A percentile compares a stretch with the other conserved stretches of the same genome.
phyloP scores from a whole-genome alignment of 306 rosid species.

The Alnus rubra region DNA sequence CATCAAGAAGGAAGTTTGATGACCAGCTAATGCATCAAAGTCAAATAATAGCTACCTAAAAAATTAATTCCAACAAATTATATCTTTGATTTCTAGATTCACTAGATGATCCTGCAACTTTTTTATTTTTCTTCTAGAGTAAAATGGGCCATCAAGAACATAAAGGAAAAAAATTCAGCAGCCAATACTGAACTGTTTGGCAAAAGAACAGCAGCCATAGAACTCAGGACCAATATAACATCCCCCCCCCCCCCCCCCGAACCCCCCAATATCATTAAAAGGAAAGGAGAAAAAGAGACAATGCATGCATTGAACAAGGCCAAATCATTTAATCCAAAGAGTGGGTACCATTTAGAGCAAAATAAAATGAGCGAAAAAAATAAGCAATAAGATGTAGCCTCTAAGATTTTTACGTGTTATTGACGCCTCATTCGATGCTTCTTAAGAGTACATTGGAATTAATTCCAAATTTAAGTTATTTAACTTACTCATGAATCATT shows the following conservation, averaged over 20 bases:
- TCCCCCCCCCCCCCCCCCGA: too few relatives aligned
- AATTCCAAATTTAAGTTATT: neutral
- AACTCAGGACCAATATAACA: neutral
- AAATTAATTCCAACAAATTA: neutral
- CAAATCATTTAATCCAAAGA: neutral
- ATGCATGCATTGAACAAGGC: neutral
- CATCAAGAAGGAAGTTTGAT: neutral
- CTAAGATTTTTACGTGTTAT: neutral
- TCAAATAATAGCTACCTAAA: neutral
- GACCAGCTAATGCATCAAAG: neutral
- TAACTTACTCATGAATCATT: neutral
- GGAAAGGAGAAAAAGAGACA: neutral
- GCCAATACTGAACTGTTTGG: neutral
- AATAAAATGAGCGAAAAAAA: neutral
- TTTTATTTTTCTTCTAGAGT: neutral
- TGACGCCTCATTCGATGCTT: neutral
- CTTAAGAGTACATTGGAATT: neutral
- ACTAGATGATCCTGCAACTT: neutral
- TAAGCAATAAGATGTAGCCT: neutral
- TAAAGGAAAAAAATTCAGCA: neutral
- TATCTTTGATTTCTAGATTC: neutral
- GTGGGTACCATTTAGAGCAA: neutral
- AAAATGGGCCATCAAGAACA: neutral
- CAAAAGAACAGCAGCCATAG: neutral
- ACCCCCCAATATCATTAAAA: neutral